Percentiles rank a stretch among this genome's conserved stretches.
phyloP scores from a whole-genome alignment of 352 stramenopile species.

The Lagenidium sp. region DNA sequence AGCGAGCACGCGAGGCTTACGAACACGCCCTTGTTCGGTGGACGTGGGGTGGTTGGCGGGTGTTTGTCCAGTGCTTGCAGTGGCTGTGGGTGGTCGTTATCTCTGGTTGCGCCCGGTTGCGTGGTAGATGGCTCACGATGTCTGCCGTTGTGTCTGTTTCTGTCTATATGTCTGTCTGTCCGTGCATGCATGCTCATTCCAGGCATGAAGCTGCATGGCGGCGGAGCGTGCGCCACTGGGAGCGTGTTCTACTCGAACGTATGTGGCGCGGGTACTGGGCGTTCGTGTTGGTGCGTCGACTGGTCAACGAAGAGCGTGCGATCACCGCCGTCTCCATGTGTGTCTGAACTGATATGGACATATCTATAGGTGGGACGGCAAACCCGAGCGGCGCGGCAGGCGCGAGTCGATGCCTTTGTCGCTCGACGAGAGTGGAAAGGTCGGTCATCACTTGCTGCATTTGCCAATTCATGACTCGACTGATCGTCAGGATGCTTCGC shows the following conservation, averaged over 20 bases:
- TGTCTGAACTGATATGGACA: background rate
- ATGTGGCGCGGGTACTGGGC: constrained; percentile 7
- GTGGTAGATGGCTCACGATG: background rate
- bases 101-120: background rate
- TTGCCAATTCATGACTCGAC: too few relatives aligned
- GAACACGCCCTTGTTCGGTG: constrained; percentile 19
- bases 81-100: constrained; percentile 21
- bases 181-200: too few relatives aligned
- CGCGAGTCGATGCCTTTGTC: constrained; percentile 19
- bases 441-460: too few relatives aligned
- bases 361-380: too few relatives aligned
- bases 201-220: constrained; percentile 31
- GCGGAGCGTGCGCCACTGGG: constrained; percentile 18
- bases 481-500: too few relatives aligned
- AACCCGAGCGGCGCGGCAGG: constrained; percentile 15
- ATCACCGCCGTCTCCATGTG: too few relatives aligned
- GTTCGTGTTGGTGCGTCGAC: constrained; percentile 30
- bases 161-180: too few relatives aligned
- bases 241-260: background rate
- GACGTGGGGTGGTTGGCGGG: constrained; percentile 23
- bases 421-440: constrained; percentile 22
- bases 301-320: too few relatives aligned
- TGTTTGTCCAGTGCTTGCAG: constrained; percentile 31
- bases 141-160: background rate
- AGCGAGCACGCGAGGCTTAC: constrained; percentile 11